Percentiles rank a stretch among this genome's conserved stretches.
These are phyloP conservation scores for Naumovozyma castellii DNA, from an alignment of 805 yeast species.

Conservation along the genomic window DNA sequence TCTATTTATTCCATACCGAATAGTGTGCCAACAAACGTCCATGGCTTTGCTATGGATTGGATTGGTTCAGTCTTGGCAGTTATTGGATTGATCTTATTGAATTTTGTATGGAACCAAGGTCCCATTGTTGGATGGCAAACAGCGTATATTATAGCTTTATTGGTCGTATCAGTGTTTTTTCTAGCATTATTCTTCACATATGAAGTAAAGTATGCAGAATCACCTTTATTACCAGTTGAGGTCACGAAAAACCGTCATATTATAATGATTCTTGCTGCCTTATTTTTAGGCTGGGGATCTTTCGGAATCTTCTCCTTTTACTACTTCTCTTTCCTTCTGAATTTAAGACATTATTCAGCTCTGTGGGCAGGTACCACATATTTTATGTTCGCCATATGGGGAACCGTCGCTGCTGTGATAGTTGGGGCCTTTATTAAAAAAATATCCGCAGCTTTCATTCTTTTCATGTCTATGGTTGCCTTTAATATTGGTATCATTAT, in stretches of 20 bases:
- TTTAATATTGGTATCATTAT: constrained; percentile 48
- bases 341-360: constrained; percentile 40
- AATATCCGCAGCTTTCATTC: constrained; percentile 42
- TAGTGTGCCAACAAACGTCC: constrained; percentile 20
- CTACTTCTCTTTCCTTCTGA: constrained; percentile 42
- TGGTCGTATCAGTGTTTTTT: constrained; percentile 41
- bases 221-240: constrained; percentile 48
- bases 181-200: constrained; percentile 39
- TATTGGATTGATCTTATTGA: constrained; percentile 50
- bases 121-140: constrained; percentile 62
- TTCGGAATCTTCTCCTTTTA: constrained; percentile 71
- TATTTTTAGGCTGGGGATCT: constrained; percentile 66
- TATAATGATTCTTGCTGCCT: constrained; percentile 40
- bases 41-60: constrained; percentile 35
- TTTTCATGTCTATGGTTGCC: constrained; percentile 42
- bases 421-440: constrained; percentile 41
- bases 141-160: constrained; percentile 47
- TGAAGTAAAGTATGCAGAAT: constrained; percentile 36
- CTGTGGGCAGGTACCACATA: constrained; percentile 39
- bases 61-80: constrained; percentile 49
- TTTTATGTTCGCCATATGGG: constrained; percentile 41
- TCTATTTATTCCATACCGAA: constrained; percentile 23
- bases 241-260: constrained; percentile 37
- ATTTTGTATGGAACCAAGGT: constrained; percentile 68
- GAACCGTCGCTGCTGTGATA: constrained; percentile 45